These are phyloP conservation scores for Albizia julibrissin DNA, from an alignment of 306 rosid genomes.

Conservation along the genomic window DNA sequence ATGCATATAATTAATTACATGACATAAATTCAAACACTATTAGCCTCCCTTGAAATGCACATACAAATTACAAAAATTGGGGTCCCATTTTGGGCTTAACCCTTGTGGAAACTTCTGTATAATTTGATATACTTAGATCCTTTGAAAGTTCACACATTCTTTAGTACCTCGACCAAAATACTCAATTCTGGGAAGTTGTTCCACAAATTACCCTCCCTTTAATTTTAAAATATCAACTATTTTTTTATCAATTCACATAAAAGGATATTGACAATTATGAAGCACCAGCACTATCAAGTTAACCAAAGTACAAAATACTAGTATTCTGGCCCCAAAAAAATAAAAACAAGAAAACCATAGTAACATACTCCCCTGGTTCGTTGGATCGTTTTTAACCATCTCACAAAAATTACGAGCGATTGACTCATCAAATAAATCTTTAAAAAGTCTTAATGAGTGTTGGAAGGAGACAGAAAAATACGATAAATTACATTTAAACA, in stretches of 20 bases:
- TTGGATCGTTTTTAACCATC: too few relatives aligned
- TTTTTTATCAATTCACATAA: neutral
- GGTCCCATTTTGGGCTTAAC: too few relatives aligned
- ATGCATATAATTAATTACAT: too few relatives aligned
- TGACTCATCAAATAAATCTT: too few relatives aligned
- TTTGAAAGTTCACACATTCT: neutral
- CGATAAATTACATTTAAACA: too few relatives aligned
- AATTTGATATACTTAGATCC: neutral
- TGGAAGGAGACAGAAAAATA: too few relatives aligned
- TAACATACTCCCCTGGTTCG: too few relatives aligned
- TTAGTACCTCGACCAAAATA: conserved; percentile 60
- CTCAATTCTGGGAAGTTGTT: conserved; percentile 34
- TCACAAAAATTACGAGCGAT: too few relatives aligned
- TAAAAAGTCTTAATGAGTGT: too few relatives aligned
- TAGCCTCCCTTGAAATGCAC: neutral
- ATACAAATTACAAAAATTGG: neutral
- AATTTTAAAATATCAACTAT: neutral
- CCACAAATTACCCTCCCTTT: neutral
- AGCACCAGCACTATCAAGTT: neutral
- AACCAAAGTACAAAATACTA: neutral
- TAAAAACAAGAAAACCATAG: too few relatives aligned
- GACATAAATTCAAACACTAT: neutral
- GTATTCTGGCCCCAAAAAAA: too few relatives aligned
- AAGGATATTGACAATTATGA: neutral
- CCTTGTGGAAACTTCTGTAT: too few relatives aligned